These are phyloP conservation scores for Apiospora saccharicola DNA, from an alignment of 2,329 filamentous ascomycete species.

Conservation along the genomic window DNA sequence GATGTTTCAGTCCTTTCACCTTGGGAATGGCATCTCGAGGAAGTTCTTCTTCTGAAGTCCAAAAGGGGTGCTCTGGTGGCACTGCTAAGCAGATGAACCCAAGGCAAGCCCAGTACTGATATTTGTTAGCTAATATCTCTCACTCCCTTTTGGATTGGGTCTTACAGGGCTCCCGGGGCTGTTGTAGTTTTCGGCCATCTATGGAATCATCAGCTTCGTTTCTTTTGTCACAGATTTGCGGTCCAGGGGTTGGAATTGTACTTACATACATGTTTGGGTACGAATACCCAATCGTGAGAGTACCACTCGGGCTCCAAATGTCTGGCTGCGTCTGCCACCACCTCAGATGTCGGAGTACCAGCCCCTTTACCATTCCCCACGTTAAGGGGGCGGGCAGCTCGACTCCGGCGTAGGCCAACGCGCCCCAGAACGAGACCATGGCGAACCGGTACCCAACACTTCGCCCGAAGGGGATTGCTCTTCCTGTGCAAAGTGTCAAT, in stretches of 20 bases:
- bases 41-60: conserved; percentile 72
- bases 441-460: conserved; percentile 84
- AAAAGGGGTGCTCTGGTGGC: conserved; percentile 75
- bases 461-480: conserved; percentile 78
- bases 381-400: conserved; percentile 75
- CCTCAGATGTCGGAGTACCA: conserved; percentile 75
- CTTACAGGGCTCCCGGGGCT: conserved; percentile 71
- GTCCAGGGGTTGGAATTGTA: conserved; percentile 30
- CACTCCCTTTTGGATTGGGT: neutral
- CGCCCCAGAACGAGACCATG: conserved; percentile 85
- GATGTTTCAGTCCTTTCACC: conserved; percentile 69
- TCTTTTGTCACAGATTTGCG: no score
- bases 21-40: conserved; percentile 62
- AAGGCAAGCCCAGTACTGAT: conserved; percentile 79
- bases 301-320: conserved; percentile 79
- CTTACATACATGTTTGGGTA: conserved; percentile 78
- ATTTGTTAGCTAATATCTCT: conserved; percentile 27
- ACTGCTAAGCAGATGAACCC: conserved; percentile 78
- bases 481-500: conserved; percentile 44
- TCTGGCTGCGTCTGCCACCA: conserved; percentile 82
- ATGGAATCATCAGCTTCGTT: conserved; percentile 28
- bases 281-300: conserved; percentile 77
- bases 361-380: conserved; percentile 81
- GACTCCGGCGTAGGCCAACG: conserved; percentile 77
- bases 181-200: conserved; percentile 85